Evolutionary conservation across 257 asterid species (phyloP), one percentile per base, ranked within the genome.

Genomic region (Scutellaria baicalensis): DNA sequence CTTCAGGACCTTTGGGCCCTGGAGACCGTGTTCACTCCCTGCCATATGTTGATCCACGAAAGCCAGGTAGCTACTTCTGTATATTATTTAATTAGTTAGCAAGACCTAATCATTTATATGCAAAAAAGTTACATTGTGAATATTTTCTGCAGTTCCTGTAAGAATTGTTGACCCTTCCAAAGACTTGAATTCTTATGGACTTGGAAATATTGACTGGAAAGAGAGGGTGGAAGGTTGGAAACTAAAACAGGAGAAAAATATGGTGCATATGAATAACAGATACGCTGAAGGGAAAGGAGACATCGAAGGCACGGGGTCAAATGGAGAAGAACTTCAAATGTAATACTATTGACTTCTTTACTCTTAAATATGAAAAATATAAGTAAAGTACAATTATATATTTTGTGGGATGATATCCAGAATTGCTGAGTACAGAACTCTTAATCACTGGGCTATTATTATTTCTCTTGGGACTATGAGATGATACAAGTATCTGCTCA

Each of bases 131-230:
- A 66, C 14, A 48, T 43, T 51, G 27, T 72, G 58, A 47, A 45
- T 6, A 27, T 47, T 73, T 58, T 77, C 5, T 81, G 71, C 84
- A 93, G 98, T 93, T 77, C 97, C 97, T 72, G 96, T 91, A 56
- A 81, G 96, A 74, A 91, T 87, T 70, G 93, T 89, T 49, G 96
- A 89, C 78, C 97, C 97, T 58, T 80, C 81, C 20, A 92, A 89
- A 69, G 96, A 88, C 59, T 79, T 91, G 82, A 90, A 86, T 82
- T 75, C 94, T 38, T 92, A 90, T 47, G 97, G 96, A 49, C 92
- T 88, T 82, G 97, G 97, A 70, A 86, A 66, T 81, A 92, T 92
- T 71, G 96, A 89, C 86, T 92, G 97, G 97, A 92, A 92, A 81
- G 96, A 89, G 81, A 80, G 97, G 66, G 95, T 92, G 31, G 97